Evolutionary conservation across 345 rosid species (phyloP), one percentile per base, ranked within the genome.

Genomic region (Gossypium sturtianum): DNA sequence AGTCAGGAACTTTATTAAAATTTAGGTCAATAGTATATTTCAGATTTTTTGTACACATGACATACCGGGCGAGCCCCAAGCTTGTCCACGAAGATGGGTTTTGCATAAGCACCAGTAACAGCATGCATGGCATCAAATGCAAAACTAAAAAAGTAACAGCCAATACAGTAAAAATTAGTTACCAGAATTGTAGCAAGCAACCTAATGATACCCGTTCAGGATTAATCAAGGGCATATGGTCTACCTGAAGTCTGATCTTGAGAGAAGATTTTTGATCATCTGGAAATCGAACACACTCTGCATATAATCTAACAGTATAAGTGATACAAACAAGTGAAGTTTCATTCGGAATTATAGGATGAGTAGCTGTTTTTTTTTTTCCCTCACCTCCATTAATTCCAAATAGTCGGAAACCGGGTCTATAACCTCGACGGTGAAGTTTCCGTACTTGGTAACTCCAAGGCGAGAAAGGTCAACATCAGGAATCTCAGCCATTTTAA

Each of bases 51-150:
- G 56, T 38, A 12, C 43, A 75, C 68, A 58, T 38, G 62, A 77
- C 85, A 49, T 88, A 93, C 97, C 79, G 9, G 83, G 76, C 79
- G 80, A 70, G 94, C 93, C 66, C 91, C 94, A 73, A 95, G 85
- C 83, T 85, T 91, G 81, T 91, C 96, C 70, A 95, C 93, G 73
- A 95, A 90, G 53, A 93, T 92, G 61, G 97, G 97, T 80, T 90
- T 95, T 25, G 96, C 97, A 86, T 93, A 91, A 67, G 98, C 94
- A 83, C 97, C 98, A 53, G 96, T 87, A 76, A 95, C 96, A 71
- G 99, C 99, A 85, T 90, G 94, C 97, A 95, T 95, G 77, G 98
- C 98, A 82, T 93, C 99, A 83, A 89, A 93, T 77, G 71, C 83
- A 77, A 91, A 93, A 88, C 97, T 93, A 76, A 75, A 75, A 34